A percentile compares a stretch with the other conserved stretches of the same genome.
These are phyloP conservation scores for Panicum miliaceum DNA, from an alignment of 176 grass and related monocot genomes.

Conservation along the genomic window DNA sequence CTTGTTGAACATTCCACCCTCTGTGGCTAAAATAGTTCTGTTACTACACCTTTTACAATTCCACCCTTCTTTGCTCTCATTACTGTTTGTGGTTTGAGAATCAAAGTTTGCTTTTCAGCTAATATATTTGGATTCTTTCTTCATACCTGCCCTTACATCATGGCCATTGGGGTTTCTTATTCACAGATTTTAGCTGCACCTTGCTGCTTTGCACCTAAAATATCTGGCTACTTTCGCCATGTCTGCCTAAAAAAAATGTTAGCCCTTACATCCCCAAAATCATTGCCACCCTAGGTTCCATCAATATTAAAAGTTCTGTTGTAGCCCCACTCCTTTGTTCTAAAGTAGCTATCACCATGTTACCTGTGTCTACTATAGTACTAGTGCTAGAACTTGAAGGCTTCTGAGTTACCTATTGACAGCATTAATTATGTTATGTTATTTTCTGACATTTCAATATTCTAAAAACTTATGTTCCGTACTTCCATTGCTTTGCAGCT, in stretches of 20 bases:
- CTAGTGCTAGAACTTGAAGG: not conserved
- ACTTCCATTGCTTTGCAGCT: constrained; percentile 64
- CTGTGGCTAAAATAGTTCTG: not conserved
- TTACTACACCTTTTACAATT: constrained; percentile 14
- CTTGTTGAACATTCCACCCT: not conserved
- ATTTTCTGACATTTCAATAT: constrained; percentile 18
- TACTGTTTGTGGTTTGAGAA: constrained; percentile 34
- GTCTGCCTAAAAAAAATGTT: not conserved
- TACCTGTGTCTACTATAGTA: not conserved
- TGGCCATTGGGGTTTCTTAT: constrained; percentile 35
- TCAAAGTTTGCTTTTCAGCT: constrained; percentile 31
- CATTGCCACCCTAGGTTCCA: constrained; percentile 24
- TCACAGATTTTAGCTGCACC: not conserved
- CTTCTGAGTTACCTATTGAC: constrained; percentile 21
- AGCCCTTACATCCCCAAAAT: constrained; percentile 18
- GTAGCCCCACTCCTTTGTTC: constrained; percentile 19
- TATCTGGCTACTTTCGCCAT: constrained; percentile 12
- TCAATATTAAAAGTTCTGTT: constrained; percentile 17
- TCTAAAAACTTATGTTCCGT: constrained; percentile 24
- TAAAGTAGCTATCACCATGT: constrained; percentile 26
- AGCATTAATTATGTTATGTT: not conserved
- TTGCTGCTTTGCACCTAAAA: constrained; percentile 30
- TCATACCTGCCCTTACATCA: constrained; percentile 38
- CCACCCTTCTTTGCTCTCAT: constrained; percentile 22
- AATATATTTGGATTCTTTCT: constrained; percentile 29